phyloP scores from a whole-genome alignment of 306 rosid genomes.

The Arachis stenosperma region DNA sequence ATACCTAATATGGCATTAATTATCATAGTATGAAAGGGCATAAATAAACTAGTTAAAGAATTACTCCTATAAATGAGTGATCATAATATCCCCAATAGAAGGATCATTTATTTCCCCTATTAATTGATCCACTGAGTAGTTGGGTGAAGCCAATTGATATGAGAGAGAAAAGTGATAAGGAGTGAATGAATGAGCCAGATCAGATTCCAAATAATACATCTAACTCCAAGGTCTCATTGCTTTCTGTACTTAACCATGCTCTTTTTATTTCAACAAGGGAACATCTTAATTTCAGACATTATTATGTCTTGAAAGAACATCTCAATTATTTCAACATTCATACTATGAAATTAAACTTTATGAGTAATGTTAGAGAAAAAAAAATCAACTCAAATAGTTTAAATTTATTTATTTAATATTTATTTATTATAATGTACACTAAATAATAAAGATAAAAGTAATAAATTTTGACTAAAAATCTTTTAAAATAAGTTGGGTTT shows the following conservation, averaged over 20 bases:
- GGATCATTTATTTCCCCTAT: slow-evolving; percentile 46
- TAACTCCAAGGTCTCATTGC: slow-evolving; percentile 52
- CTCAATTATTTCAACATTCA: slow-evolving; percentile 48
- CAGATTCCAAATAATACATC: slow-evolving; percentile 42
- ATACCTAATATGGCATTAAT: slow-evolving; percentile 28
- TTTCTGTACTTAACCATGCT: slow-evolving; percentile 50
- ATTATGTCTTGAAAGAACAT: slow-evolving; percentile 43
- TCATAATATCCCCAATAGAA: slow-evolving; percentile 18
- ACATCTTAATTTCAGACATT: slow-evolving; percentile 2
- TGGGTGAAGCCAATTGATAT: slow-evolving; percentile 53
- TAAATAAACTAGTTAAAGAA: slow-evolving; percentile 15
- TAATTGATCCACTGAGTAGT: slow-evolving; percentile 54
- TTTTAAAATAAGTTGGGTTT: no score
- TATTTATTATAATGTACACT: no score
- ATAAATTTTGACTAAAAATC: no score
- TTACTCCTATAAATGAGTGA: neutral
- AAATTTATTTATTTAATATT: no score
- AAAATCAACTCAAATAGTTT: neutral
- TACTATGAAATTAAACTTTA: slow-evolving; percentile 42
- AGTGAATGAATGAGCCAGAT: slow-evolving; percentile 32
- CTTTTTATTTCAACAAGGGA: slow-evolving; percentile 34
- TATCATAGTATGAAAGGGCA: slow-evolving; percentile 25
- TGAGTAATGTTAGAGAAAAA: neutral
- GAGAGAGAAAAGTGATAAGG: slow-evolving; percentile 46
- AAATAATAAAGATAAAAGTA: no score